Base-by-base conservation (phyloP, 257 asterid genomes). In the Haberlea rhodopensis region DNA sequence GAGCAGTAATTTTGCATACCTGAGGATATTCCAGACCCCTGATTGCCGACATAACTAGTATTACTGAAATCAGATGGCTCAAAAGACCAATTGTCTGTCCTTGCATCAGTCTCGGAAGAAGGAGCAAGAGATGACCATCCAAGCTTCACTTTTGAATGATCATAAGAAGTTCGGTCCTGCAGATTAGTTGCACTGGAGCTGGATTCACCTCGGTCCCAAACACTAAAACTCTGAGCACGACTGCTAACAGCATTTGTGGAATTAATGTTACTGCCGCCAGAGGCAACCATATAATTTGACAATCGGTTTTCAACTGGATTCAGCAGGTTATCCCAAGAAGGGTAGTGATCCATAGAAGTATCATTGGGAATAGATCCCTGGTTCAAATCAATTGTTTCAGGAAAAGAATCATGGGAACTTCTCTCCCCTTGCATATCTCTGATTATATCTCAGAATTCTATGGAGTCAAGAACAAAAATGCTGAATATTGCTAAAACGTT, bases 151-250 rank as follows among this genome's bases (percentile, higher is more conserved):
- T 75, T 77, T 31, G 82, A 70, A 63, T 73, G 75, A 46, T 69
- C 73, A 15, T 24, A 61, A 52, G n/a, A n/a, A n/a, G 67, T 66
- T 67, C 66, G 77, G 22, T 77, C 79, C 21, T 71, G 85, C 26
- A 71, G 49, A 75, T 66, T 66, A 57, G 68, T 84, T 65, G 80
- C 71, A 61, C 73, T 57, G 19, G 89, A 88, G 81, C 96, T 91
- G 25, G 95, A 86, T 75, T 84, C 96, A 43, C 96, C 96, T 21
- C 56, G 78, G 78, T 78, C 85, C 95, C 95, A 80, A 51, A 82
- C 82, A 73, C 75, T 67, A 20, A 74, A 71, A 57, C 76, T 75
- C 63, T 40, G 85, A 37, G 81, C 73, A 56, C 45, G 48, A 32
- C 53, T 72, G 27, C 71, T 76, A 53, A 65, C 72, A 28, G 71